A percentile compares a stretch with the other conserved stretches of the same genome.
phyloP scores from a whole-genome alignment of 176 grass and related monocot species.

The Typha latifolia region DNA sequence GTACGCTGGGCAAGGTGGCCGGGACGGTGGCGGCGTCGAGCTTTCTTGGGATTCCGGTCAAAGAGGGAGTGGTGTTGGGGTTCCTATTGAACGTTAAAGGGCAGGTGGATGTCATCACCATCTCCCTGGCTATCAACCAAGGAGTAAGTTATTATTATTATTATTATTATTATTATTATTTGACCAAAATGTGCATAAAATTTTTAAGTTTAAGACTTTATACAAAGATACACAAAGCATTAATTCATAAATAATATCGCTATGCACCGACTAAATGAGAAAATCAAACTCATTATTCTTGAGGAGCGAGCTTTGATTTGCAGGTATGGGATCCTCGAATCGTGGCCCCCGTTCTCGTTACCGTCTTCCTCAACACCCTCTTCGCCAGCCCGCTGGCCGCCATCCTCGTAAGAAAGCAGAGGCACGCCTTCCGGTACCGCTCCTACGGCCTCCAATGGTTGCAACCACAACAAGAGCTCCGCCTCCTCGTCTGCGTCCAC shows the following conservation, averaged over 20 bases:
- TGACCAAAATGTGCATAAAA: no score
- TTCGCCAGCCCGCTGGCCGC: not conserved
- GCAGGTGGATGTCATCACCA: slow-evolving; percentile 49
- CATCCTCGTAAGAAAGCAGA: not conserved
- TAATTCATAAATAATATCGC: not conserved
- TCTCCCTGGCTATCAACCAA: slow-evolving; percentile 20
- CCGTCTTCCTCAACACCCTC: not conserved
- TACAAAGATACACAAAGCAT: no score
- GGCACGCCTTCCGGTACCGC: not conserved
- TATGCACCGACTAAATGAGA: not conserved
- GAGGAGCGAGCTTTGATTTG: not conserved
- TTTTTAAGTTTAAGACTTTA: no score
- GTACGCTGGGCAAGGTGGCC: slow-evolving; percentile 41
- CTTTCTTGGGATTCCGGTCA: slow-evolving; percentile 21
- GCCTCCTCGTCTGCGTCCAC: not conserved
- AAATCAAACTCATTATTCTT: no score
- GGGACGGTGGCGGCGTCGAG: slow-evolving; percentile 32
- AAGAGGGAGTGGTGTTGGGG: slow-evolving; percentile 49
- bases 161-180: no score
- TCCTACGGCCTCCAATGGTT: not conserved
- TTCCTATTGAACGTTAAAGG: slow-evolving; percentile 67
- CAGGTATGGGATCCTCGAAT: not conserved
- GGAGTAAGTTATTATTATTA: slow-evolving; percentile 6
- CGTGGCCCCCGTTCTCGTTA: not conserved
- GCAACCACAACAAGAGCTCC: not conserved